Percentiles rank a stretch among this genome's conserved stretches.
Conservation (phyloP, 345 rosid genomes). For the Punica granatum region DNA sequence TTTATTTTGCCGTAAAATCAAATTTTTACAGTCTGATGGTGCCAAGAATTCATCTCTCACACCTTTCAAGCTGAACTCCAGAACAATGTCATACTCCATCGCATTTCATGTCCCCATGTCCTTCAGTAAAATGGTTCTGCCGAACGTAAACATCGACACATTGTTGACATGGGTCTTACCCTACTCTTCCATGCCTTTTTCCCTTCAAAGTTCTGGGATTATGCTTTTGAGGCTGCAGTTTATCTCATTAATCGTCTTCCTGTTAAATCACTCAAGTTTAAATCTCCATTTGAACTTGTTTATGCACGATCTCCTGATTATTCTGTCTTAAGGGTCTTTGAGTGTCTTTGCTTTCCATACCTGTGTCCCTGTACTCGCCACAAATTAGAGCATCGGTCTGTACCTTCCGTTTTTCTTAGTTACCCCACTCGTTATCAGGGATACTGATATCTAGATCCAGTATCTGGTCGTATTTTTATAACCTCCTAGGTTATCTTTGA, state of each 20-base stretch:
- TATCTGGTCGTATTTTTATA: too few species aligned
- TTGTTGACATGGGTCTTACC: background rate
- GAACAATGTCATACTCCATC: background rate
- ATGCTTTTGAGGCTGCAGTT: background rate
- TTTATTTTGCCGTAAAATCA: background rate
- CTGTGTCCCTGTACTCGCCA: background rate
- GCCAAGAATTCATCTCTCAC: background rate
- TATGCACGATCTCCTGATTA: background rate
- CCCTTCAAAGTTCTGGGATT: background rate
- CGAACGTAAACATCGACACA: slow-evolving; percentile 4
- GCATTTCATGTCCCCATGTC: background rate
- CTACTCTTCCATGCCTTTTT: background rate
- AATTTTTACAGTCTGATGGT: background rate
- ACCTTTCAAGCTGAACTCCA: background rate
- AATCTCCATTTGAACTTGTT: background rate
- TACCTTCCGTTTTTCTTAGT: background rate
- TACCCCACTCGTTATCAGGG: too few species aligned
- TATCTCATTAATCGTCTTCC: background rate
- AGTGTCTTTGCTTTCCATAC: background rate
- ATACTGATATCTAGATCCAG: too few species aligned
- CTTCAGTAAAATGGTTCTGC: slow-evolving; percentile 6
- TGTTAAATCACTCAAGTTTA: too few species aligned
- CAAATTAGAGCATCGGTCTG: background rate
- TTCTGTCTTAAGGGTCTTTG: background rate
- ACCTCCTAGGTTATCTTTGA: too few species aligned